Conservation (phyloP, 495 filamentous ascomycete genomes). For the Astrothelium macrocarpum region DNA sequence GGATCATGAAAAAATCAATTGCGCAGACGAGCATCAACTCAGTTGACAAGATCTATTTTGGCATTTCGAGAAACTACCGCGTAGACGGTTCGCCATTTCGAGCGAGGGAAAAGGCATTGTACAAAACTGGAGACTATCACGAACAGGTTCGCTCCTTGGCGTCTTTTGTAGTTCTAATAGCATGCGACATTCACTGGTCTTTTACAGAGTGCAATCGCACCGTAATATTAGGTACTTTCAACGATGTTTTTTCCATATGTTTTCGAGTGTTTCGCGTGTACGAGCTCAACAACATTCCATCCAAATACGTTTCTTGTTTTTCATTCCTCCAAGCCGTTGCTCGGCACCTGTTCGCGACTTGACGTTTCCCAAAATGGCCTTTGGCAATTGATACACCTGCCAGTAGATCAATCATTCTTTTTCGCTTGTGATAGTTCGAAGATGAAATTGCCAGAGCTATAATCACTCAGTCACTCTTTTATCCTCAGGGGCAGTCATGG, state of each 20-base stretch:
- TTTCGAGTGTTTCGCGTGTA: neutral
- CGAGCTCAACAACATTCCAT: neutral
- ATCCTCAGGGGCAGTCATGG: neutral
- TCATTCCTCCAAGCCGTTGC: neutral
- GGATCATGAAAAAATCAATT: neutral
- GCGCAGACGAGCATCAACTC: neutral
- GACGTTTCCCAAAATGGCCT: neutral
- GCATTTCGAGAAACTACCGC: neutral
- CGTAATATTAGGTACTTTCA: neutral
- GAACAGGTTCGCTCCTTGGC: neutral
- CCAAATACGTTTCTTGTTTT: neutral
- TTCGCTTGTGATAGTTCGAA: neutral
- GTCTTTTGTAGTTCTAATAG: conserved; percentile 4
- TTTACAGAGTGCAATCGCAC: neutral
- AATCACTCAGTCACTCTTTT: neutral
- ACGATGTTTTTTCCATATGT: neutral
- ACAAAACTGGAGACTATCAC: neutral
- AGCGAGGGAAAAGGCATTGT: neutral
- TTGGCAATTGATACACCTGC: neutral
- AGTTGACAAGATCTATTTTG: neutral
- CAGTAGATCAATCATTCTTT: neutral
- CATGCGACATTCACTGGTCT: neutral
- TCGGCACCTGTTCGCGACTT: neutral
- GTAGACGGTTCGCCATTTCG: neutral
- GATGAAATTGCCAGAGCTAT: neutral